Base-by-base conservation (phyloP, 2,329 filamentous ascomycete genomes). In the Bimuria novae-zelandiae region DNA sequence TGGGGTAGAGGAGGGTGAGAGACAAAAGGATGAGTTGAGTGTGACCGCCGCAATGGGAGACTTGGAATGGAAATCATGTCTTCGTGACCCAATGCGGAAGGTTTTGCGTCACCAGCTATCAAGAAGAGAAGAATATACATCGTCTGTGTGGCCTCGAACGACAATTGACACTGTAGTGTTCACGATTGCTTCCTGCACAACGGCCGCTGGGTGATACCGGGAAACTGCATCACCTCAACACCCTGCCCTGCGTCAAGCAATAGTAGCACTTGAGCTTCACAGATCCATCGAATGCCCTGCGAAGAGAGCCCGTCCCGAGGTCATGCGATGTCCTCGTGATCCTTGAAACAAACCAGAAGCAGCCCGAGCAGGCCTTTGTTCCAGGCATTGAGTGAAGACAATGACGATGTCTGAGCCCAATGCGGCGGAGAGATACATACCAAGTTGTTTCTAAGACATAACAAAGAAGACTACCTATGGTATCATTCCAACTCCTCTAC, bases 61-160 rank as follows among this genome's bases (percentile, higher is more conserved):
- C 16, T 19, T 36, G 40, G 48, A 51, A 51, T 44, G 48, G 40
- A 30, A 47, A 21, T 30, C 43, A 22, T 21, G 10, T 16, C 16
- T 42, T 30, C 7, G 3, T 25, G 23, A 25, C 47, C 37, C 29
- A 21, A 49, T 49, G 17, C 47, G 47, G 47, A 27, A 40, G 33
- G 19, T 27, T 33, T 23, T 17, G 14, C 32, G 36, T 11, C 3
- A 40, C 10, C 10, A 12, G 30, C n/a, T 19, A 42, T 7, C 29
- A 10, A 25, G 22, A n/a, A 7, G 17, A 16, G 21, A 16, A 35
- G 30, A 8, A 10, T 7, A 8, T 6, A 45, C 3, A 23, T 22
- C 17, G 27, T 42, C 8, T 44, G 27, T 14, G 10, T 27, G 17
- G 10, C 10, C 27, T 44, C 27, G 10, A 33, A 33, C 27, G n/a